Evolutionary conservation across 1,284 basidiomycete genomes (phyloP).

Genomic region (Ustilago bromivora): DNA sequence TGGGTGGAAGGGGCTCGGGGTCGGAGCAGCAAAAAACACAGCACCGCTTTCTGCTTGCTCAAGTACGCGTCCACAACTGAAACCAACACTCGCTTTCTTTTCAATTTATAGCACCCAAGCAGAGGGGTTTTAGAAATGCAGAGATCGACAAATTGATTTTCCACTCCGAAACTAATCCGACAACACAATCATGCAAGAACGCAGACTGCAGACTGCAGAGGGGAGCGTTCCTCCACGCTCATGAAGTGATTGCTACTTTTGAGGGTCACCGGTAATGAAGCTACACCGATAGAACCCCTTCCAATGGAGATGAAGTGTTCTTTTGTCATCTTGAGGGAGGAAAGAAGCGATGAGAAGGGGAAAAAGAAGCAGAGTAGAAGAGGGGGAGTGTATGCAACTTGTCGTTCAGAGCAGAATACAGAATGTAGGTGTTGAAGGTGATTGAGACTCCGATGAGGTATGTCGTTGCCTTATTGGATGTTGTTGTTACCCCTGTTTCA

Average conservation of each 20-base stretch:
- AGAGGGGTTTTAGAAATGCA: constrained; percentile 3
- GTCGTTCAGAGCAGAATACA: neutral
- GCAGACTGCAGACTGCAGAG: neutral
- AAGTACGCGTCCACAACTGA: constrained; percentile 3
- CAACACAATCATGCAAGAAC: neutral
- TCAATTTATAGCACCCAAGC: neutral
- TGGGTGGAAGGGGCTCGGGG: neutral
- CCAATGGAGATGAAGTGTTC: neutral
- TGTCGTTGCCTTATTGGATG: constrained; percentile 4
- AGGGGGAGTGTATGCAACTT: neutral
- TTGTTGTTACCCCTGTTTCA: neutral
- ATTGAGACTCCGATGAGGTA: neutral
- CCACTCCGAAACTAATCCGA: neutral
- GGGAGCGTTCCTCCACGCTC: neutral
- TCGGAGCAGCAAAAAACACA: constrained; percentile 2
- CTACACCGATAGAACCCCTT: neutral
- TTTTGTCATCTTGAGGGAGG: neutral
- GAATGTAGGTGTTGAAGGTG: constrained; percentile 2
- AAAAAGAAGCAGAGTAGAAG: no score
- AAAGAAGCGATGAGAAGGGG: neutral
- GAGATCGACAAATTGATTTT: constrained; percentile 2
- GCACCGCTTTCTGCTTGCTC: neutral
- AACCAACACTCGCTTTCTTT: constrained; percentile 8
- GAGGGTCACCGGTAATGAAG: neutral
- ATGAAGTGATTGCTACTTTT: neutral